Evolutionary conservation across 768 basidiomycete genomes (phyloP).

Genomic region (Mycena alexandri): DNA sequence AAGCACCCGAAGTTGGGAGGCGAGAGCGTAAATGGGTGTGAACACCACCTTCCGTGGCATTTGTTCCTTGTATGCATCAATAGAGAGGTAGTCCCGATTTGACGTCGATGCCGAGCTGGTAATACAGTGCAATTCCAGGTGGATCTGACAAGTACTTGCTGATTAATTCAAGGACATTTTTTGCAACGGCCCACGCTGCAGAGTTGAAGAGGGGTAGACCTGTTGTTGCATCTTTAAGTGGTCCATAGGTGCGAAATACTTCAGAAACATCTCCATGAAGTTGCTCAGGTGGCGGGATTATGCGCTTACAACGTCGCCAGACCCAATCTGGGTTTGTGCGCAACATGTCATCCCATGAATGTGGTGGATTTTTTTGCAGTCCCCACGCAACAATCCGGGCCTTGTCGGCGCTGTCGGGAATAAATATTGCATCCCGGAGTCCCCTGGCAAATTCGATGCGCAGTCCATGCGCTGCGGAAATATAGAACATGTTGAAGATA

Average conservation of each 20-base stretch:
- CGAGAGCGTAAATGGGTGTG: conserved; percentile 46
- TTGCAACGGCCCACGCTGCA: conserved; percentile 29
- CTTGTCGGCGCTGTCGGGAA: conserved; percentile 32
- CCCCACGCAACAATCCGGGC: too few relatives aligned
- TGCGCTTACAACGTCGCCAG: conserved; percentile 35
- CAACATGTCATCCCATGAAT: conserved; percentile 24
- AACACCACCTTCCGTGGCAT: conserved; percentile 51
- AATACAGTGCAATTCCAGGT: conserved; percentile 44
- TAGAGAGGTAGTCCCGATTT: conserved; percentile 44
- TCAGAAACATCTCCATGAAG: conserved; percentile 34
- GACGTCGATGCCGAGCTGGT: conserved; percentile 32
- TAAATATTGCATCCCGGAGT: conserved; percentile 42
- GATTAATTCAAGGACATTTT: conserved; percentile 41
- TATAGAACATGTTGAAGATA: conserved; percentile 46
- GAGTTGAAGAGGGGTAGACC: conserved; percentile 37
- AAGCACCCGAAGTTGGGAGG: conserved; percentile 41
- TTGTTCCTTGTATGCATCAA: conserved; percentile 48
- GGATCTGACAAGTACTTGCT: conserved; percentile 47
- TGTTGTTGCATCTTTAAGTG: conserved; percentile 36
- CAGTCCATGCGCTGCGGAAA: conserved; percentile 43
- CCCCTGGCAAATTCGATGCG: conserved; percentile 38
- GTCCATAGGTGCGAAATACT: conserved; percentile 40
- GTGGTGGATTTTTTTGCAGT: neutral
- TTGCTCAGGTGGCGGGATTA: conserved; percentile 40
- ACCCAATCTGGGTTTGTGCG: conserved; percentile 34